Conservation (phyloP, 2,329 filamentous ascomycete genomes). For the Harringtonia lauricola region DNA sequence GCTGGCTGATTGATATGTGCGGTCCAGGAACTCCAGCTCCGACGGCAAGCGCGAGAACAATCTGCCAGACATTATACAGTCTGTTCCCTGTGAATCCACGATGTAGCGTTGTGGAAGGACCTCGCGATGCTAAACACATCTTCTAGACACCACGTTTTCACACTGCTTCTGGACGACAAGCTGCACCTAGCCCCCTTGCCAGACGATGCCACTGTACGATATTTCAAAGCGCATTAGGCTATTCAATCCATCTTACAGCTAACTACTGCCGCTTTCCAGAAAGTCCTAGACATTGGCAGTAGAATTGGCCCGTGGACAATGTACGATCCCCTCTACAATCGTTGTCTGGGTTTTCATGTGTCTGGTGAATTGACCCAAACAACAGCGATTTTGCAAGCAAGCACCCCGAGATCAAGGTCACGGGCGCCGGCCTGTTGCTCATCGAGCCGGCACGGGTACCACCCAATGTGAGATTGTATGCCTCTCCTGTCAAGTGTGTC, state of each 20-base stretch:
- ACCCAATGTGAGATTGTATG: conserved; percentile 35
- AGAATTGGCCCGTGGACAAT: conserved; percentile 39
- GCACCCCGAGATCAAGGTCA: conserved; percentile 31
- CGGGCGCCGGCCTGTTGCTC: conserved; percentile 44
- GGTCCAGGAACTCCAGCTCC: conserved; percentile 8
- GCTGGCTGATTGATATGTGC: no score
- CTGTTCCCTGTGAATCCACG: conserved; percentile 10
- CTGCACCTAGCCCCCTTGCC: conserved; percentile 16
- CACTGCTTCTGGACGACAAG: conserved; percentile 13
- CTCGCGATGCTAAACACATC: no score
- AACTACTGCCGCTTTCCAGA: background rate
- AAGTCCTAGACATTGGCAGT: conserved; percentile 31
- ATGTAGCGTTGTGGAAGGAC: no score
- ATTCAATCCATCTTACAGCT: no score
- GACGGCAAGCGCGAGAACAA: conserved; percentile 22
- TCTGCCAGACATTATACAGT: conserved; percentile 20
- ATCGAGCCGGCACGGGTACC: conserved; percentile 47
- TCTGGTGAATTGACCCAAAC: no score
- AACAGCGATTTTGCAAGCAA: conserved; percentile 37
- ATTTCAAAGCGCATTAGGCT: no score
- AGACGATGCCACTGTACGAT: conserved; percentile 4
- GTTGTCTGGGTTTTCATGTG: no score
- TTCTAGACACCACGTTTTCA: conserved; percentile 17
- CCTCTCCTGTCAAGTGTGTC: no score
- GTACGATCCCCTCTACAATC: conserved; percentile 2